A percentile compares a stretch with the other conserved stretches of the same genome.
These are phyloP conservation scores for Hyphopichia pseudoburtonii DNA, from an alignment of 1,139 yeast genomes.

Conservation along the genomic window DNA sequence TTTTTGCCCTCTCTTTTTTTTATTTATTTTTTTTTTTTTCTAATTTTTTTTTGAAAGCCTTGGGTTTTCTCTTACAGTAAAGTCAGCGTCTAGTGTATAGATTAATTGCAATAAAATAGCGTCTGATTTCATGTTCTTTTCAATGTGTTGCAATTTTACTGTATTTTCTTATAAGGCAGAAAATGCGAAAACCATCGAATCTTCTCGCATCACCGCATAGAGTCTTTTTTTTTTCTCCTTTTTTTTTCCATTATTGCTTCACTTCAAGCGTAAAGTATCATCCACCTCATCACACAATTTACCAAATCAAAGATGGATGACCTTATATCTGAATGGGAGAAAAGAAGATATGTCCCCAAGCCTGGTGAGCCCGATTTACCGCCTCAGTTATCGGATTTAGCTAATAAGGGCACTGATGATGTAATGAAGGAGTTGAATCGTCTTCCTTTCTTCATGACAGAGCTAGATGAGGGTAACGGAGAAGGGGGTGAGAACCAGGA, in stretches of 20 bases:
- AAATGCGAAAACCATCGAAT: no score
- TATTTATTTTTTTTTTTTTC: neutral
- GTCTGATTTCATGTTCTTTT: no score
- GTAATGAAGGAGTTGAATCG: conserved; percentile 77
- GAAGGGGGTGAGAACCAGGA: conserved; percentile 73
- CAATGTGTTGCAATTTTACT: no score
- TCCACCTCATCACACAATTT: neutral
- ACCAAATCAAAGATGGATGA: conserved; percentile 13
- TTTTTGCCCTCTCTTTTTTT: neutral
- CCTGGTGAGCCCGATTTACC: conserved; percentile 82
- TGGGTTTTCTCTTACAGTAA: neutral
- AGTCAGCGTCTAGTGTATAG: no score
- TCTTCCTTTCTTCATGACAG: conserved; percentile 93
- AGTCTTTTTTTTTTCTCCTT: neutral
- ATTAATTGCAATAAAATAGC: no score
- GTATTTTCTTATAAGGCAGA: no score
- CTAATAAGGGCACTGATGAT: conserved; percentile 71
- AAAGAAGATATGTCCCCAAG: conserved; percentile 60
- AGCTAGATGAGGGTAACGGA: conserved; percentile 74
- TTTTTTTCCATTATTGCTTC: neutral
- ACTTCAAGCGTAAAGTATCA: neutral
- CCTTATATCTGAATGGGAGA: conserved; percentile 51
- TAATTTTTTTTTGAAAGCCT: neutral
- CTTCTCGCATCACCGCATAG: conserved; percentile 1
- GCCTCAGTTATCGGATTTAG: conserved; percentile 71